Conservation (phyloP, 257 asterid genomes). For the Ligustrum vulgare region DNA sequence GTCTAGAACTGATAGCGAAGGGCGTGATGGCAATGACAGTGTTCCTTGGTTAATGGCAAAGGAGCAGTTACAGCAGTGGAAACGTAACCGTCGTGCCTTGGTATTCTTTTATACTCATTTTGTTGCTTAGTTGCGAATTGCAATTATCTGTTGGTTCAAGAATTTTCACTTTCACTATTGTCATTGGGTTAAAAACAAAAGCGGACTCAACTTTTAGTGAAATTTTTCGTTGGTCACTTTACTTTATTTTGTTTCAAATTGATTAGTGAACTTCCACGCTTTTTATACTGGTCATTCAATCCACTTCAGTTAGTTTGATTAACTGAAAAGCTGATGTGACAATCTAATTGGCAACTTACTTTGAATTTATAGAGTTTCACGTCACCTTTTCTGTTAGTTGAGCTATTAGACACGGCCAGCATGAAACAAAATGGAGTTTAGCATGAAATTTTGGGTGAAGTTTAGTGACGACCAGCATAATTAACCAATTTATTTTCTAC, state of each 20-base stretch:
- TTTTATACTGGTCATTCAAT: too few relatives aligned
- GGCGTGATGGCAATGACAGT: constrained; percentile 33
- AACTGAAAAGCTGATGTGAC: too few relatives aligned
- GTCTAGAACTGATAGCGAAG: constrained; percentile 49
- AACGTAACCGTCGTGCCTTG: constrained; percentile 91
- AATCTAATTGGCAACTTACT: too few relatives aligned
- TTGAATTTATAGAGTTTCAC: too few relatives aligned
- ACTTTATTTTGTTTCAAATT: too few relatives aligned
- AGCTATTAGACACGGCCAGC: not conserved
- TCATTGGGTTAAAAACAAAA: too few relatives aligned
- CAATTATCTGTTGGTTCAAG: not conserved
- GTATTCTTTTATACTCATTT: constrained; percentile 33
- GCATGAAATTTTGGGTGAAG: not conserved
- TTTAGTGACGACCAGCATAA: not conserved
- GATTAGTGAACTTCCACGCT: too few relatives aligned
- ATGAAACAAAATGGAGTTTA: not conserved
- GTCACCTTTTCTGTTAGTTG: too few relatives aligned
- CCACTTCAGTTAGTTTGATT: too few relatives aligned
- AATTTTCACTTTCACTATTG: not conserved
- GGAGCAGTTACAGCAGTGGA: constrained; percentile 95
- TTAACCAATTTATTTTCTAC: not conserved
- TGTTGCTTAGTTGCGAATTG: not conserved
- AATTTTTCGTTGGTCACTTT: too few relatives aligned
- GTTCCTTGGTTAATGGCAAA: constrained; percentile 95
- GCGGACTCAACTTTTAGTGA: too few relatives aligned